Evolutionary conservation across 1,284 basidiomycete species (phyloP).

Genomic region (Fomitopsis pinicola): DNA sequence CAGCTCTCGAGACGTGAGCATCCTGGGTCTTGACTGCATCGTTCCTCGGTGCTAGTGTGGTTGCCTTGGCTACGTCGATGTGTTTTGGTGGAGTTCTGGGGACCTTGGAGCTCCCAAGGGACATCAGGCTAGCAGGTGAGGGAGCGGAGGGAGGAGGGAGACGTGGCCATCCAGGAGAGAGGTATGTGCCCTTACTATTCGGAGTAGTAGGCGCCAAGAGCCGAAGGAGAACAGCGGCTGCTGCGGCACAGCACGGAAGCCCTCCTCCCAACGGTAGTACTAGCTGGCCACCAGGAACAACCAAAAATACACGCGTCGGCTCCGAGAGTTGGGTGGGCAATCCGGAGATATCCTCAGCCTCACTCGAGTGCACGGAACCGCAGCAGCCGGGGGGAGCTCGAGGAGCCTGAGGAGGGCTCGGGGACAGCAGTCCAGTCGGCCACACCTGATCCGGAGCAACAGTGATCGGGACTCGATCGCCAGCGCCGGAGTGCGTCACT

Average conservation of each 20-base stretch:
- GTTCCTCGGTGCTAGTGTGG: background rate
- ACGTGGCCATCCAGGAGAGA: background rate
- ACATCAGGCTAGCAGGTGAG: background rate
- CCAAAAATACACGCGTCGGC: no score
- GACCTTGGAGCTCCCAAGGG: background rate
- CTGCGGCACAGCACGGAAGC: background rate
- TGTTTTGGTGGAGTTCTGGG: background rate
- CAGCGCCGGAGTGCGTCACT: background rate
- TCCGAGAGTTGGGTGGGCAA: no score
- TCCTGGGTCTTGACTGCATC: background rate
- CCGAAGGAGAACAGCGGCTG: background rate
- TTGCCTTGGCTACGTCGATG: background rate
- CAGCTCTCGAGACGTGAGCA: constrained; percentile 11
- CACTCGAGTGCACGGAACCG: no score
- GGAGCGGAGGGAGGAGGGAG: background rate
- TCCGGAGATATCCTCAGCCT: no score
- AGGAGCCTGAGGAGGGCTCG: no score
- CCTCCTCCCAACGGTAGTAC: background rate
- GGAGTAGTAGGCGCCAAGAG: background rate
- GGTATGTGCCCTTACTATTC: background rate
- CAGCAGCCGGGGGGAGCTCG: no score
- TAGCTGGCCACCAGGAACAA: no score
- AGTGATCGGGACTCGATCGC: background rate
- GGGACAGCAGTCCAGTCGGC: no score
- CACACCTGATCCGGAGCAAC: background rate